These are phyloP conservation scores for Spathaspora girioi DNA, from an alignment of 805 yeast species.

Conservation along the genomic window DNA sequence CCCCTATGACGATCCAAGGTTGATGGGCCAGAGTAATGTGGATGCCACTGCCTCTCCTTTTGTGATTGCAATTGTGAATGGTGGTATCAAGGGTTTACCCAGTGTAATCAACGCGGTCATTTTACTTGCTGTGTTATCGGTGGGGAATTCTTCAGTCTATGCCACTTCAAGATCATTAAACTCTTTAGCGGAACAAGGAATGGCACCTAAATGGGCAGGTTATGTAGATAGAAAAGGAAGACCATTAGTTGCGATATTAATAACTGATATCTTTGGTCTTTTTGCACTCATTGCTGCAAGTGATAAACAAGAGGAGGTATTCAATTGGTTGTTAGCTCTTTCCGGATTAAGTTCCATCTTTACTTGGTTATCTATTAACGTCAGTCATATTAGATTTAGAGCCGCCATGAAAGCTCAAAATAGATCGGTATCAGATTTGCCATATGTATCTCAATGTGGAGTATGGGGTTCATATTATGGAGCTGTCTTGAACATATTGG, in stretches of 20 bases:
- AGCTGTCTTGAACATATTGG: slow-evolving; percentile 43
- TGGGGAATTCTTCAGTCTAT: slow-evolving; percentile 70
- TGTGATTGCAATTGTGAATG: slow-evolving; percentile 64
- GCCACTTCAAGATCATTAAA: slow-evolving; percentile 66
- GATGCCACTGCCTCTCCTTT: slow-evolving; percentile 73
- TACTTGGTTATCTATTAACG: slow-evolving; percentile 60
- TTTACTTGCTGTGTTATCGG: slow-evolving; percentile 63
- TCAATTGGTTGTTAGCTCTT: slow-evolving; percentile 61
- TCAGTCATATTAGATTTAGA: slow-evolving; percentile 61
- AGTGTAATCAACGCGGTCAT: slow-evolving; percentile 67
- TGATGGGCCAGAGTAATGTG: slow-evolving; percentile 44
- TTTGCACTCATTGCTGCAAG: slow-evolving; percentile 60
- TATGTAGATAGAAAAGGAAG: slow-evolving; percentile 67
- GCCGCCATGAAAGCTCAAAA: slow-evolving; percentile 55
- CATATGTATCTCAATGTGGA: slow-evolving; percentile 51
- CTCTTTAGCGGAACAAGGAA: slow-evolving; percentile 61
- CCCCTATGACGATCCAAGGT: slow-evolving; percentile 16
- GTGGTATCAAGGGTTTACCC: slow-evolving; percentile 64
- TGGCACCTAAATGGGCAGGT: slow-evolving; percentile 54
- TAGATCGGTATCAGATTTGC: slow-evolving; percentile 46
- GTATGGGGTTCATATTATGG: slow-evolving; percentile 53
- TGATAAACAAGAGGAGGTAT: slow-evolving; percentile 48
- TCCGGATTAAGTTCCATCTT: slow-evolving; percentile 62
- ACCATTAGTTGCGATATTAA: slow-evolving; percentile 55
- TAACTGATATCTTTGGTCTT: slow-evolving; percentile 53